These are phyloP conservation scores for Talaromyces atroroseus DNA, from an alignment of 2,329 filamentous ascomycete genomes.

Conservation along the genomic window DNA sequence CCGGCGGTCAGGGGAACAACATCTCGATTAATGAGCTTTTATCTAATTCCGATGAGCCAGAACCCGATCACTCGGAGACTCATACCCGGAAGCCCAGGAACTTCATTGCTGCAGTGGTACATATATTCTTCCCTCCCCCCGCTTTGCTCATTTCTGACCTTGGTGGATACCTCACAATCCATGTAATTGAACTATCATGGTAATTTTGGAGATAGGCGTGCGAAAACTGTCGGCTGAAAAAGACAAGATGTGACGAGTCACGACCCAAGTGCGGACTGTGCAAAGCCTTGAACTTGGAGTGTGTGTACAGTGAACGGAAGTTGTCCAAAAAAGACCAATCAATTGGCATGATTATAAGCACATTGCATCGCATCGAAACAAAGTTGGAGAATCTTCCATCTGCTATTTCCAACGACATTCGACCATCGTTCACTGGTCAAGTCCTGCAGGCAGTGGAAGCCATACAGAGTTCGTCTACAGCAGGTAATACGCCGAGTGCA, in stretches of 20 bases:
- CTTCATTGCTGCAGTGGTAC: constrained; percentile 34
- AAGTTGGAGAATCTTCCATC: constrained; percentile 47
- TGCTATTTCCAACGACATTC: constrained; percentile 25
- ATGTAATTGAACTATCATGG: not conserved
- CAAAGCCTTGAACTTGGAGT: constrained; percentile 44
- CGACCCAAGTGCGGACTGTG: constrained; percentile 49
- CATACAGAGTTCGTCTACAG: constrained; percentile 9
- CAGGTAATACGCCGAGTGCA: constrained; percentile 1
- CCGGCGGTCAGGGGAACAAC: constrained; percentile 2
- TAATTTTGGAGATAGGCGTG: constrained; percentile 38
- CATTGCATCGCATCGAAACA: constrained; percentile 48
- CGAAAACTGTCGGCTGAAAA: constrained; percentile 49
- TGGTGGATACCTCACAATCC: not conserved
- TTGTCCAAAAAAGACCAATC: constrained; percentile 47
- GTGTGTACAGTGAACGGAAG: constrained; percentile 48
- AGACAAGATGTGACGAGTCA: constrained; percentile 53
- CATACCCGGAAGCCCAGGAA: constrained; percentile 31
- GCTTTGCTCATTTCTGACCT: not conserved
- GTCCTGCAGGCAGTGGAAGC: constrained; percentile 18
- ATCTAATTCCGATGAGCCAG: constrained; percentile 28
- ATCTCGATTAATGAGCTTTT: constrained; percentile 29
- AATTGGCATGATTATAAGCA: constrained; percentile 51
- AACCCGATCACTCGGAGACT: constrained; percentile 9
- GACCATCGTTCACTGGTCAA: constrained; percentile 27
- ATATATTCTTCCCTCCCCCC: not conserved